phyloP scores from a whole-genome alignment of 2,329 filamentous ascomycete species.

The Chaetomium sp. region DNA sequence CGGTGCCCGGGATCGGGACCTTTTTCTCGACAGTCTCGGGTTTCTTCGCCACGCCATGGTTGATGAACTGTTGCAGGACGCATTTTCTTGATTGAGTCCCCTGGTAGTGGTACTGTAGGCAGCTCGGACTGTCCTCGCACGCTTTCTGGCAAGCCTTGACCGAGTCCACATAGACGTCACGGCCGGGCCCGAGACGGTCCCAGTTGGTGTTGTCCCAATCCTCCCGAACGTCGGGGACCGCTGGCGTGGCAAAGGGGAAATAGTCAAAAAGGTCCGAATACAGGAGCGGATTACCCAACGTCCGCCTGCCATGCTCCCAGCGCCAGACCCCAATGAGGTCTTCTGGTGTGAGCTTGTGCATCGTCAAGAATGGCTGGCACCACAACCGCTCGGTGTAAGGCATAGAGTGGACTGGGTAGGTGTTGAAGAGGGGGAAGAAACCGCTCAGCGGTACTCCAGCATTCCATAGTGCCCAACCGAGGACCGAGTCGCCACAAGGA shows the following conservation, averaged over 20 bases:
- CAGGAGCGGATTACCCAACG: constrained; percentile 30
- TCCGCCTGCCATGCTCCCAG: constrained; percentile 34
- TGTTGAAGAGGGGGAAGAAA: constrained; percentile 44
- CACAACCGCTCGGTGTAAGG: constrained; percentile 42
- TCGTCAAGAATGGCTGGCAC: constrained; percentile 44
- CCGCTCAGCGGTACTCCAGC: constrained; percentile 40
- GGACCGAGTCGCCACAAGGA: constrained; percentile 47
- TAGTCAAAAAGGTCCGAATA: constrained; percentile 35
- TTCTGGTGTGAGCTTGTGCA: constrained; percentile 41
- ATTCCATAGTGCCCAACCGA: constrained; percentile 41
- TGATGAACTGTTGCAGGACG: constrained; percentile 17
- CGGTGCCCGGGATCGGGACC: neutral
- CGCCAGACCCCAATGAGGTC: constrained; percentile 45
- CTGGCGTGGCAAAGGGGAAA: constrained; percentile 28
- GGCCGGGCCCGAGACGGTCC: constrained; percentile 10
- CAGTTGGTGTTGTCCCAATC: constrained; percentile 21
- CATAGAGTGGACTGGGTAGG: constrained; percentile 44
- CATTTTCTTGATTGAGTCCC: constrained; percentile 16
- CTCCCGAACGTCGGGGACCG: neutral
- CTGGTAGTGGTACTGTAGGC: constrained; percentile 22
- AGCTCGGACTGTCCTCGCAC: constrained; percentile 17
- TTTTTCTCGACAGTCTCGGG: constrained; percentile 8
- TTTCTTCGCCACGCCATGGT: constrained; percentile 10
- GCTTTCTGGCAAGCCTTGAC: constrained; percentile 18
- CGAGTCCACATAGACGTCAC: constrained; percentile 5